Evolutionary conservation across 2,329 filamentous ascomycete genomes (phyloP), one percentile per base, ranked within the genome.

Genomic region (Apiospora hydei): DNA sequence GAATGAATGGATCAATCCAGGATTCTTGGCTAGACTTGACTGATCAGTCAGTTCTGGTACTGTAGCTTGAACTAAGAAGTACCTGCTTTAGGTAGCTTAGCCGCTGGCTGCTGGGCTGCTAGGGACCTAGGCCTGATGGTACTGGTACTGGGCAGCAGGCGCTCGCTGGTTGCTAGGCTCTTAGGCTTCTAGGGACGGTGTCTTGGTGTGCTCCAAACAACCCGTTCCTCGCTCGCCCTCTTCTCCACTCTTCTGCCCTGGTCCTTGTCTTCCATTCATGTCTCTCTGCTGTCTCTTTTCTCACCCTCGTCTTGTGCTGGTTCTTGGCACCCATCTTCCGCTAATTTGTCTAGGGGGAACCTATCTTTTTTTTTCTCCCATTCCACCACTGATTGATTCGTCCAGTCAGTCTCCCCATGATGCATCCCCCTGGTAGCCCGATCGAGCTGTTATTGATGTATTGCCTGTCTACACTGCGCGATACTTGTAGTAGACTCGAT

Each of bases 201-300:
- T 30, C 26, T 30, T 30, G 26, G 41, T 43, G 47, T 57, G 51
- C 26, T 57, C 34, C 26, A 8, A 34, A 34, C 51, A 34, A 57
- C 51, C 51, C 34, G 57, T 64, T 64, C 57, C 34, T 41, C 57
- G 10, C 34, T 64, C 34, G n/a, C 34, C 18, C 74, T 71, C 73
- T 72, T 49, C 71, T 67, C 51, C 53, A 67, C 70, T 69, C 72
- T 74, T 70, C 69, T 71, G 41, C 66, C 70, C 64, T 44, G 57
- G 49, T 70, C 72, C 66, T 57, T 69, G 11, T 71, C 51, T 66
- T 61, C 49, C 68, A 34, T 61, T 43, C 68, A 34, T 61, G n/a
- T 67, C 66, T 73, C 69, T 73, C 70, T 70, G 72, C 72, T 69
- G 46, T 71, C 67, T 69, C 69, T 69, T 66, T 44, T 70, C 44